A percentile compares a stretch with the other conserved stretches of the same genome.
phyloP scores from a whole-genome alignment of 257 asterid species.

The Solanum bukasovii region DNA sequence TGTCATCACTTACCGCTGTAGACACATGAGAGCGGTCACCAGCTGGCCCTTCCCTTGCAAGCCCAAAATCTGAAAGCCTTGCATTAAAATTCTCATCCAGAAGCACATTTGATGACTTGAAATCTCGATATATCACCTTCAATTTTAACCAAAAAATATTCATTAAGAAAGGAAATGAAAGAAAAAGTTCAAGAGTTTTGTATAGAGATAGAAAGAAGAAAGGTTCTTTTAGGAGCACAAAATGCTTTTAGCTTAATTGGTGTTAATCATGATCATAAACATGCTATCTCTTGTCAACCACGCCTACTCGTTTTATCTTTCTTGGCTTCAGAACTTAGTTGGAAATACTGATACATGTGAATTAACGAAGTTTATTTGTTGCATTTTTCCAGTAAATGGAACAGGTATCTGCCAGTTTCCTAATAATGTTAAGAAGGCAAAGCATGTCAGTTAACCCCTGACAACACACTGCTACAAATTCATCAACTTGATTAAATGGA shows the following conservation, averaged over 20 bases:
- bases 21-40: conserved; percentile 78
- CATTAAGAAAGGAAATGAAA: neutral
- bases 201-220: neutral
- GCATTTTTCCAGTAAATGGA: neutral
- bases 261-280: neutral
- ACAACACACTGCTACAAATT: neutral
- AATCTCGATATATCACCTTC: conserved; percentile 87
- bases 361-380: neutral
- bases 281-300: neutral
- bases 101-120: conserved; percentile 78
- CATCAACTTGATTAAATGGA: neutral
- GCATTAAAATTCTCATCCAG: conserved; percentile 71
- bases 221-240: neutral
- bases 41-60: conserved; percentile 90
- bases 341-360: neutral
- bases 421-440: neutral
- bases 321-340: neutral
- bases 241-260: neutral
- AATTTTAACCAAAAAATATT: neutral
- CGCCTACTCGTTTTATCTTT: neutral
- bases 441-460: neutral
- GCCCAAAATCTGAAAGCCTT: conserved; percentile 88
- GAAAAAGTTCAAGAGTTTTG: neutral
- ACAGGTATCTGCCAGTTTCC: neutral
- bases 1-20: conserved; percentile 55